These are phyloP conservation scores for Tuber melanosporum DNA, from an alignment of 495 filamentous ascomycete genomes.

Conservation along the genomic window DNA sequence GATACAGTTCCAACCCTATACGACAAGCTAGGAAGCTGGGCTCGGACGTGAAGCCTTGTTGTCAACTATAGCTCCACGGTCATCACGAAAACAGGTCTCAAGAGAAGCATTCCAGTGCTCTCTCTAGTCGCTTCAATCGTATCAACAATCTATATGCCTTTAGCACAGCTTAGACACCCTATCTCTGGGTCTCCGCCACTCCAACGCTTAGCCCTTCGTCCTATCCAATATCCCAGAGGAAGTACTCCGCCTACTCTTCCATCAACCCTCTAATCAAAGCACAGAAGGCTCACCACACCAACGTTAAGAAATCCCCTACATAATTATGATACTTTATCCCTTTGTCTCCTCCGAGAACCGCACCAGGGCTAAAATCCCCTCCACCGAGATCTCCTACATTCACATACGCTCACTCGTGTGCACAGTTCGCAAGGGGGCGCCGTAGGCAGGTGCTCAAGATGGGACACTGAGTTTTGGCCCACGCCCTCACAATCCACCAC, in stretches of 20 bases:
- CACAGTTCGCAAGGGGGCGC: not conserved
- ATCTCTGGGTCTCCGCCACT: not conserved
- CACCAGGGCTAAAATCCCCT: not conserved
- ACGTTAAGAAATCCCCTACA: not conserved
- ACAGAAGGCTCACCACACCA: not conserved
- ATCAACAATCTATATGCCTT: not conserved
- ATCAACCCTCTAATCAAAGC: not conserved
- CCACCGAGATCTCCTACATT: not conserved
- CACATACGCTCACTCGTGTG: not conserved
- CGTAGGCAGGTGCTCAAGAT: not conserved
- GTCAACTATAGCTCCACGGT: not conserved
- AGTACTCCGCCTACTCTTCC: not conserved
- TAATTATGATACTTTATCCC: not conserved
- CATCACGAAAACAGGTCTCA: not conserved
- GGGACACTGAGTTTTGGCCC: not conserved
- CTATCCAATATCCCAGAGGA: not conserved
- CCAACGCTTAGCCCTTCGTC: not conserved
- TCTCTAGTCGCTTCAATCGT: not conserved
- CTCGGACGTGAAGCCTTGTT: not conserved
- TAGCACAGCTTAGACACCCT: not conserved
- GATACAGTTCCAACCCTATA: not conserved
- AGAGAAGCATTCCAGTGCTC: not conserved
- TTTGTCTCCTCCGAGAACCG: not conserved
- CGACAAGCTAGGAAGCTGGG: not conserved
- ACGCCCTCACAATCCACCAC: not conserved